phyloP scores from a whole-genome alignment of 2,329 filamentous ascomycete species.

The Aspergillus tubingensis region DNA sequence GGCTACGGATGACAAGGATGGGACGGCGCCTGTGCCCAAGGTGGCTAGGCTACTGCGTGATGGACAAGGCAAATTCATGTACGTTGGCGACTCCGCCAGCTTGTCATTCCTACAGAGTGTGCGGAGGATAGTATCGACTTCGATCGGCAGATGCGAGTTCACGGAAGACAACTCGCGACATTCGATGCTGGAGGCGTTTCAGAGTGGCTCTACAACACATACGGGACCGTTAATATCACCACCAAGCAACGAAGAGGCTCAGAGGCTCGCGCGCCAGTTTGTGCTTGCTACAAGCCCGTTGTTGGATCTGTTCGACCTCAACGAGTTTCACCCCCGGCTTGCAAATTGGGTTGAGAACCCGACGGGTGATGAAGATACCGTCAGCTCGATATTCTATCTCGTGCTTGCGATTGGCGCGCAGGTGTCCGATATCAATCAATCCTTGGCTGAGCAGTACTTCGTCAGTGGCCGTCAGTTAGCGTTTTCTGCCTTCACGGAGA shows the following conservation, averaged over 20 bases:
- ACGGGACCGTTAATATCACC: constrained; percentile 31
- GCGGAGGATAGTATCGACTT: constrained; percentile 51
- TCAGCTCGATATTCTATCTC: constrained; percentile 53
- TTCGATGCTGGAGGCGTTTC: constrained; percentile 47
- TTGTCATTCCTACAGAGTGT: constrained; percentile 57
- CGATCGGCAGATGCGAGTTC: constrained; percentile 46
- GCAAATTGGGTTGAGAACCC: constrained; percentile 42
- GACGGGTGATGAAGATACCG: constrained; percentile 42
- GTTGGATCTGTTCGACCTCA: constrained; percentile 52
- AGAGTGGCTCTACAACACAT: constrained; percentile 32
- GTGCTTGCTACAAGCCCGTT: constrained; percentile 51
- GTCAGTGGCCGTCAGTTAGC: constrained; percentile 48
- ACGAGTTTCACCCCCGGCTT: constrained; percentile 45
- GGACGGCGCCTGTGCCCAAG: constrained; percentile 38
- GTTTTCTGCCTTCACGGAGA: constrained; percentile 50
- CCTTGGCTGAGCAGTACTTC: constrained; percentile 51
- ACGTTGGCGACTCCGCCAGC: constrained; percentile 57
- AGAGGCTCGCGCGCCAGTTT: constrained; percentile 46
- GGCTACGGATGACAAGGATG: constrained; percentile 34
- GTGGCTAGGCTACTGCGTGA: constrained; percentile 52
- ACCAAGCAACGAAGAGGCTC: constrained; percentile 43
- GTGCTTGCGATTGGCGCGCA: constrained; percentile 55
- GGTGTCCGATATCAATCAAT: constrained; percentile 42
- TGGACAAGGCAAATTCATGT: constrained; percentile 56
- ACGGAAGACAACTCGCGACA: constrained; percentile 45